Evolutionary conservation across 2,329 filamentous ascomycete genomes (phyloP).

Genomic region (Sporothrix brasiliensis): DNA sequence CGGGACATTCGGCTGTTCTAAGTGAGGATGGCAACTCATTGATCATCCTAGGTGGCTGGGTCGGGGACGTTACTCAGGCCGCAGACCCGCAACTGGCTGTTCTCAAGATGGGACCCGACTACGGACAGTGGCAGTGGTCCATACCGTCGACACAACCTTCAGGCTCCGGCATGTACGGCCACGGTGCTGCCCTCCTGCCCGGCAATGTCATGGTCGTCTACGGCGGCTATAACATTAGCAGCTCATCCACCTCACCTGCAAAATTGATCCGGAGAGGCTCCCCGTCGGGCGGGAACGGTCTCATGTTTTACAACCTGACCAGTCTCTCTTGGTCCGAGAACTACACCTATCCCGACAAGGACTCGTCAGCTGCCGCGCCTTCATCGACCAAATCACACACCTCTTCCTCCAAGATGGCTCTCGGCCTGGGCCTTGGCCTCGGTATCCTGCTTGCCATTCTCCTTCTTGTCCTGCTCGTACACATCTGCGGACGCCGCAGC

Average conservation of each 20-base stretch:
- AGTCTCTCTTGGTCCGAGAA: constrained; percentile 56
- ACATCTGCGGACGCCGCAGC: constrained; percentile 53
- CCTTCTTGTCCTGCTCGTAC: constrained; percentile 47
- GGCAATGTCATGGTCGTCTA: constrained; percentile 71
- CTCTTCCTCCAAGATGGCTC: constrained; percentile 54
- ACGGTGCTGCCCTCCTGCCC: constrained; percentile 64
- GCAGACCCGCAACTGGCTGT: constrained; percentile 81
- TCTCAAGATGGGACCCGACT: constrained; percentile 73
- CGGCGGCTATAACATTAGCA: constrained; percentile 59
- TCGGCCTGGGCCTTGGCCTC: constrained; percentile 68
- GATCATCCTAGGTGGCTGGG: constrained; percentile 87
- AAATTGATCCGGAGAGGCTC: constrained; percentile 34
- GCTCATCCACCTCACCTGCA: constrained; percentile 4
- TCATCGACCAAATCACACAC: constrained; percentile 24
- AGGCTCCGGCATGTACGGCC: constrained; percentile 59
- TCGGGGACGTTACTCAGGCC: constrained; percentile 74
- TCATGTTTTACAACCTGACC: constrained; percentile 60
- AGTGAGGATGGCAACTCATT: constrained; percentile 77
- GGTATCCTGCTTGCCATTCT: constrained; percentile 59
- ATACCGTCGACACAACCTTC: constrained; percentile 58
- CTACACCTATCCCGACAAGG: constrained; percentile 51
- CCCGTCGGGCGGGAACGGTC: constrained; percentile 33
- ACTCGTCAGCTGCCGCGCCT: constrained; percentile 30
- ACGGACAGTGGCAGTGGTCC: constrained; percentile 73
- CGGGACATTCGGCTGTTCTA: constrained; percentile 84